These are phyloP conservation scores for Neotropicomus parvogracilis DNA, from an alignment of 1,284 basidiomycete species.

Conservation along the genomic window DNA sequence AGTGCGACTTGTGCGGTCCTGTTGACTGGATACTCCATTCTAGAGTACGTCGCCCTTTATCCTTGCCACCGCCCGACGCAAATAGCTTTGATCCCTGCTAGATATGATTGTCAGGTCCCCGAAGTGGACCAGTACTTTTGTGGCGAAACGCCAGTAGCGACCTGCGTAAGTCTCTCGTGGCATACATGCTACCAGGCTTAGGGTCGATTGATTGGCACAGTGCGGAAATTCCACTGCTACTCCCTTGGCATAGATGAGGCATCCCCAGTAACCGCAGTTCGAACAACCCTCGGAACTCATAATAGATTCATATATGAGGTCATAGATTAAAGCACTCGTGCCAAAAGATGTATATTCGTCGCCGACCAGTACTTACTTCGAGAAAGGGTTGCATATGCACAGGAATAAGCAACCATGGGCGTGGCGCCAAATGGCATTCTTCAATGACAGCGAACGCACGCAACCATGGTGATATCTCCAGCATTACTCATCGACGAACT, in stretches of 20 bases:
- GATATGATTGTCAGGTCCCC: conserved; percentile 20
- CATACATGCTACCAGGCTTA: not conserved
- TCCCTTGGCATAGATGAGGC: not conserved
- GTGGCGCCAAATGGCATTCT: not conserved
- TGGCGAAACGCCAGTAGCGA: conserved; percentile 8
- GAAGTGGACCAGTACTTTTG: conserved; percentile 11
- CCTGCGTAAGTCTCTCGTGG: conserved; percentile 17
- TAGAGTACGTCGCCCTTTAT: conserved; percentile 13
- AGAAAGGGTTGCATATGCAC: no score
- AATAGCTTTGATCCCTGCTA: not conserved
- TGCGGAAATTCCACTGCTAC: conserved; percentile 12
- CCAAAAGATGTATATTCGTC: no score
- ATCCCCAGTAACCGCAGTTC: not conserved
- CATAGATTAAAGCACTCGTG: conserved; percentile 4
- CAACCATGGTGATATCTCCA: not conserved
- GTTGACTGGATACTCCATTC: not conserved
- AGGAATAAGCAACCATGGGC: not conserved
- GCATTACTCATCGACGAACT: not conserved
- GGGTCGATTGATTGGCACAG: no score
- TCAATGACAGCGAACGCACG: not conserved
- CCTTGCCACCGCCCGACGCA: not conserved
- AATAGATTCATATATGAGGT: conserved; percentile 6
- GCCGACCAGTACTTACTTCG: no score
- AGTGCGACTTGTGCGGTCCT: not conserved
- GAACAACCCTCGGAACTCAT: no score